Evolutionary conservation across 805 yeast genomes (phyloP), one percentile per base, ranked within the genome.

Genomic region (Torulaspora maleeae): DNA sequence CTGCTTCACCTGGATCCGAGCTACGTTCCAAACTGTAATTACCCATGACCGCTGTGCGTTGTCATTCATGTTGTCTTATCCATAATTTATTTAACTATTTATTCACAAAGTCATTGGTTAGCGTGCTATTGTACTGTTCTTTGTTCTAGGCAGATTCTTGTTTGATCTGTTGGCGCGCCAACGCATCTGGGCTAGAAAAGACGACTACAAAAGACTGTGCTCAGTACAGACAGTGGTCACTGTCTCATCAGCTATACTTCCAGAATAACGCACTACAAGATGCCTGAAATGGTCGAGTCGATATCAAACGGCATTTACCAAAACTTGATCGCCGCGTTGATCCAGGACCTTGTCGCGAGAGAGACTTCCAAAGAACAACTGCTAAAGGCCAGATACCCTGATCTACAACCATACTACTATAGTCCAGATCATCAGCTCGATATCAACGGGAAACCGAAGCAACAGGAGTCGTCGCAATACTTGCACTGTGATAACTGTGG

Each of bases 401-500:
- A 55, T 24, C 29, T 54, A 24, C 51, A 49, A 35, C 60, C 63
- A 9, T 63, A 63, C 42, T 44, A 49, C 29, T 51, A 50, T 36
- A 65, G 63, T 44, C 49, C 57, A 3, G 47, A 50, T n/a, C 66
- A 63, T 1, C 48, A 38, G 13, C 41, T 56, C 11, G 67, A 64
- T 43, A 55, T 64, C 9, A 44, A 53, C 39, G 68, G 66, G 7
- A 41, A 40, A 9, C 58, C 61, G 2, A 64, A 63, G 36, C 59
- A 53, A 32, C 64, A 56, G 40, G 68, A 64, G 34, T 60, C 64
- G 4, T 60, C 68, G 11, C 56, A 55, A 22, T 88, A 89, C 63
- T 86, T 88, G 56, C 77, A 72, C 45, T 91, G 99, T 67, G 74
- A 75, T 4, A 83, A 85, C 53, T 91, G 99, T 65, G 81, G 79